These are phyloP conservation scores for Calvatia gigantea DNA, from an alignment of 768 basidiomycete species.

Conservation along the genomic window DNA sequence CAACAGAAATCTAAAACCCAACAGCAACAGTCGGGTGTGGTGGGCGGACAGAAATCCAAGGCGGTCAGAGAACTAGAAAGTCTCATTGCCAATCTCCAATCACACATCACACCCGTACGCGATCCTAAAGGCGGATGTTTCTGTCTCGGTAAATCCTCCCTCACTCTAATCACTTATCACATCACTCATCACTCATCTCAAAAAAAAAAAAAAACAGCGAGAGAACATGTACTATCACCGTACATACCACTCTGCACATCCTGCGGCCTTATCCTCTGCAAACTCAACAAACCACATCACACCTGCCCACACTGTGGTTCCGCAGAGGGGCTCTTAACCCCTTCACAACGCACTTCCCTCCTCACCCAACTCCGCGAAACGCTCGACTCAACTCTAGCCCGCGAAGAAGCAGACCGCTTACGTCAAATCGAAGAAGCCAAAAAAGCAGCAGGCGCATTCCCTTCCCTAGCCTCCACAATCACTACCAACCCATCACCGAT, in stretches of 20 bases:
- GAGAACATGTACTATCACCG: constrained; percentile 53
- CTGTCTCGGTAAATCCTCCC: constrained; percentile 49
- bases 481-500: not conserved
- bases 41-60: constrained; percentile 41
- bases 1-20: constrained; percentile 25
- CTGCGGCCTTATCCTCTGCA: constrained; percentile 65
- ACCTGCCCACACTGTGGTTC: constrained; percentile 42
- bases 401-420: constrained; percentile 47
- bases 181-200: not conserved
- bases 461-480: constrained; percentile 33
- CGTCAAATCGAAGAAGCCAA: constrained; percentile 45
- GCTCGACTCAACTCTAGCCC: constrained; percentile 37
- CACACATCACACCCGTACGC: constrained; percentile 29
- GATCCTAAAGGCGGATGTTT: constrained; percentile 69
- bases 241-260: constrained; percentile 51
- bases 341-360: constrained; percentile 38
- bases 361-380: constrained; percentile 40
- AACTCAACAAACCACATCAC: constrained; percentile 48
- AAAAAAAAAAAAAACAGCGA: constrained; percentile 33
- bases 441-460: constrained; percentile 58
- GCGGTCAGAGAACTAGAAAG: constrained; percentile 45
- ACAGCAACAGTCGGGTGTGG: constrained; percentile 9
- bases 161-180: not conserved
- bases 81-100: constrained; percentile 36
- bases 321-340: constrained; percentile 42